Conservation (phyloP, 2,329 filamentous ascomycete species). For the Shiraia sp. region DNA sequence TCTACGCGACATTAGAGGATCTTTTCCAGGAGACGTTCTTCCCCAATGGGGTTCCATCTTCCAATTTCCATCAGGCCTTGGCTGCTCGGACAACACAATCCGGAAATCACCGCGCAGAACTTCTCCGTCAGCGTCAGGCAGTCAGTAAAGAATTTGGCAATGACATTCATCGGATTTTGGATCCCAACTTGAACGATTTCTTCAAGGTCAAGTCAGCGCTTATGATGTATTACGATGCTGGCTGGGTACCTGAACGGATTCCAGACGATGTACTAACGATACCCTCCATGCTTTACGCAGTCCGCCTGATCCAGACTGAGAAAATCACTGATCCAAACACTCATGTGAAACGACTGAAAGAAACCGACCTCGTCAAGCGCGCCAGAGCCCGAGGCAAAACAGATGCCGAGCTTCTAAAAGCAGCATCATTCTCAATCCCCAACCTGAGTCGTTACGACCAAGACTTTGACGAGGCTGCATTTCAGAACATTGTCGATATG, state of each 20-base stretch:
- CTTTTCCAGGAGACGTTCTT: constrained; percentile 15
- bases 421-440: constrained; percentile 8
- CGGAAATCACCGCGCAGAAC: constrained; percentile 1
- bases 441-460: not conserved
- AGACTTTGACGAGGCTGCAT: constrained; percentile 2
- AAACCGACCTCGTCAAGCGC: constrained; percentile 15
- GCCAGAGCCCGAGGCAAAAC: constrained; percentile 10
- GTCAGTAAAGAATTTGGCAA: constrained; percentile 4
- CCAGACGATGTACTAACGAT: constrained; percentile 14
- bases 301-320: constrained; percentile 9
- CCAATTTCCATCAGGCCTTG: constrained; percentile 6
- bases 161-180: constrained; percentile 12
- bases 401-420: constrained; percentile 10
- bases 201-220: constrained; percentile 14
- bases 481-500: constrained; percentile 1
- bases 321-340: constrained; percentile 7
- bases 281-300: constrained; percentile 11
- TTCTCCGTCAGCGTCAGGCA: constrained; percentile 9
- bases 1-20: constrained; percentile 38
- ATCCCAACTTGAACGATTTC: constrained; percentile 12
- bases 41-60: constrained; percentile 10
- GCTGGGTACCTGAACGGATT: constrained; percentile 18
- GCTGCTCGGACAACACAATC: constrained; percentile 1
- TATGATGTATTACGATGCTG: constrained; percentile 18
- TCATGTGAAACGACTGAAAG: constrained; percentile 9